These are phyloP conservation scores for Symbiodinium pilosum DNA, from an alignment of 73 alveolate species.

Conservation along the genomic window DNA sequence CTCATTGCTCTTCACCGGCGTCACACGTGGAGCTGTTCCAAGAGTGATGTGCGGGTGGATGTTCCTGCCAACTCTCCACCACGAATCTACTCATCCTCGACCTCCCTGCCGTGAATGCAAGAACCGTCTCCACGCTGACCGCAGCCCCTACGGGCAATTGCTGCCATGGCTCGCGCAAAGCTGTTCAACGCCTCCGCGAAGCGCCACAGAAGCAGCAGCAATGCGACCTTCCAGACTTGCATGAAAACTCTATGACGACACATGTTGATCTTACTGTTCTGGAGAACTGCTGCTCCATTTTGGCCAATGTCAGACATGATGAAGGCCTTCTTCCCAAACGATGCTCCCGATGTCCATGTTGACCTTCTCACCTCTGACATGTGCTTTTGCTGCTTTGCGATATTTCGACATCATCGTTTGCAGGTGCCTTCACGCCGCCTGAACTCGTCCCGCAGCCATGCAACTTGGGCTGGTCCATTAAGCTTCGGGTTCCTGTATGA, in stretches of 20 bases:
- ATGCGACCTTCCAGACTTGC: constrained; percentile 53
- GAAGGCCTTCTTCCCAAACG: constrained; percentile 51
- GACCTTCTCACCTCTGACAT: constrained; percentile 5
- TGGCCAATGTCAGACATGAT: background rate
- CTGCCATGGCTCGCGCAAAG: constrained; percentile 32
- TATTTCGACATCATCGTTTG: too few species aligned
- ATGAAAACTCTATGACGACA: too few species aligned
- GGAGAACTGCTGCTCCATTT: background rate
- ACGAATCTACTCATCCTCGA: background rate
- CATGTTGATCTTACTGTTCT: too few species aligned
- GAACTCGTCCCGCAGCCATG: constrained; percentile 56
- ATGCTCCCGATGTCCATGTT: constrained; percentile 29
- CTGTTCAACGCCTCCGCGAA: constrained; percentile 25
- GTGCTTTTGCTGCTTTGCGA: too few species aligned
- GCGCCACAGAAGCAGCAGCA: constrained; percentile 37
- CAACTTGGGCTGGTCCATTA: constrained; percentile 45
- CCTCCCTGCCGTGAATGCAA: background rate
- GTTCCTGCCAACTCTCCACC: background rate
- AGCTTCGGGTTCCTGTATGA: constrained; percentile 86
- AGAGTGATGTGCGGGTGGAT: constrained; percentile 62
- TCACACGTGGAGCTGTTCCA: constrained; percentile 66
- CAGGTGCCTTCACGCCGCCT: constrained; percentile 41
- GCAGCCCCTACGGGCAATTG: background rate
- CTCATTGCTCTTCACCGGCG: constrained; percentile 69
- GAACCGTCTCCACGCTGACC: too few species aligned